Base-by-base conservation (phyloP, 2,329 filamentous ascomycete species). In the Alternaria sp. region DNA sequence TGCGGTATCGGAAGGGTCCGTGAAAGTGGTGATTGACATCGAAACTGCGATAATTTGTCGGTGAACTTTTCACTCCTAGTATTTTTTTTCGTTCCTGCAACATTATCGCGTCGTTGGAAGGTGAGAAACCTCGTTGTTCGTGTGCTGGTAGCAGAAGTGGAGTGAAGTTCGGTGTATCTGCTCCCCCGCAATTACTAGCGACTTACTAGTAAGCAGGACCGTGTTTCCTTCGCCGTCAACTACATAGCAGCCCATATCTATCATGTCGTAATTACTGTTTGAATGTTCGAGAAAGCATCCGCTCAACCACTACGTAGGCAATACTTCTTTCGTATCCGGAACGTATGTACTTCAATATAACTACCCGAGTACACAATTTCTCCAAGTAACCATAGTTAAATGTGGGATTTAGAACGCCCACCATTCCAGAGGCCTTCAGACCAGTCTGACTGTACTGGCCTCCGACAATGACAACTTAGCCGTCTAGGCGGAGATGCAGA, bases 1-100 rank as follows among this genome's bases (percentile, higher is more conserved):
- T 21, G 52, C 55, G 55, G 39, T 34, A 54, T 58, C 55, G 55
- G 55, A 42, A 34, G 28, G 48, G 31, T 40, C 14, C 17, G 24
- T 26, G 17, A 28, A 53, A 10, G 7, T 14, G 24, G 14, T 14
- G 13, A 14, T 29, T 21, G 54, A 53, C 49, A 44, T 51, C 53
- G 51, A 50, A 14, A 37, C 26, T 39, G 37, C 24, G 28, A 36
- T 54, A 48, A 36, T 48, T 24, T 26, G 23, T 50, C 48, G 48
- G 33, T 26, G 34, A 28, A 2, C 33, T 23, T 28, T 33, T 50
- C 26, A 10, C 10, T 14, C 17, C 14, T 24, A 48, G 21, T n/a
- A n/a, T 17, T 17, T 17, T 24, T 21, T 48, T 24, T 8, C 29
- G 13, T 48, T 34, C 21, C n/a, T 11, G 21, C 17, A 17, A 5